These are phyloP conservation scores for Poa annua DNA, from an alignment of 176 grass and related monocot species.

Conservation along the genomic window DNA sequence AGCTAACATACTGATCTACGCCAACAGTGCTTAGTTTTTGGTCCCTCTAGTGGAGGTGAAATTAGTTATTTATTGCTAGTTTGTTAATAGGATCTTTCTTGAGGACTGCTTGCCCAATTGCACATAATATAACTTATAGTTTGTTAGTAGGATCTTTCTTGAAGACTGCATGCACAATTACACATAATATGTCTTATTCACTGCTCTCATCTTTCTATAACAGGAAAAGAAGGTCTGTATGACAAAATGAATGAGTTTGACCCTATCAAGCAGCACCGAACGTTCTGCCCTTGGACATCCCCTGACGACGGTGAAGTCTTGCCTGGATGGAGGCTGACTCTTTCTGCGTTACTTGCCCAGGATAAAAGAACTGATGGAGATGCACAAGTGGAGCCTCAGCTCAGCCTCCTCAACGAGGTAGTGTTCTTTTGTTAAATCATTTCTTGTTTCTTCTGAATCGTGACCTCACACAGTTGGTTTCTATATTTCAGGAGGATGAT, in stretches of 20 bases:
- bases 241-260: conserved; percentile 75
- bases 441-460: conserved; percentile 35
- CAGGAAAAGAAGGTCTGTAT: conserved; percentile 57
- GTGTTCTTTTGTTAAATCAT: conserved; percentile 38
- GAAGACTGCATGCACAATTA: neutral
- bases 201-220: conserved; percentile 31
- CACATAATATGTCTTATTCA: conserved; percentile 16
- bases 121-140: conserved; percentile 20
- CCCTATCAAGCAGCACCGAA: conserved; percentile 86
- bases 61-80: conserved; percentile 14
- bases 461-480: conserved; percentile 37
- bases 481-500: conserved; percentile 71
- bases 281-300: conserved; percentile 92
- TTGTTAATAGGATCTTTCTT: neutral
- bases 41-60: neutral
- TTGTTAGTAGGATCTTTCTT: neutral
- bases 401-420: conserved; percentile 73
- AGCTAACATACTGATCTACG: neutral
- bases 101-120: neutral
- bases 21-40: conserved; percentile 10
- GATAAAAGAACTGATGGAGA: conserved; percentile 44
- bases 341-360: conserved; percentile 69
- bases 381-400: conserved; percentile 42
- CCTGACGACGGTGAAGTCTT: conserved; percentile 51
- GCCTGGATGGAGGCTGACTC: conserved; percentile 81